Evolutionary conservation across 1,284 basidiomycete genomes (phyloP), one percentile per base, ranked within the genome.

Genomic region (Ustilago loliicola): DNA sequence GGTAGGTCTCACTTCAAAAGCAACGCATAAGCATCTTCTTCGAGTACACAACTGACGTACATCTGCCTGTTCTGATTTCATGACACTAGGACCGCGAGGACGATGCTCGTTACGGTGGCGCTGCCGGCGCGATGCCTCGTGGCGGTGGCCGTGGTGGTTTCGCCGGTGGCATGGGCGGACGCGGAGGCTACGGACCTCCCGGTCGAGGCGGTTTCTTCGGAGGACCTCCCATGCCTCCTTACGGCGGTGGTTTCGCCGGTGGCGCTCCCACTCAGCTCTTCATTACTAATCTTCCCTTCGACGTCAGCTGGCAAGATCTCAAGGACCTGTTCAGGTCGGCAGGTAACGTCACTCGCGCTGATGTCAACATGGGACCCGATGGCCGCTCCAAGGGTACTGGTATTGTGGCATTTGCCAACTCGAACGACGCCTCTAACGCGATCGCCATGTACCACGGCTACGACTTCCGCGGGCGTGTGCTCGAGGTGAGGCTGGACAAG

Each of bases 251-350:
- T 2, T 74, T 69, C 29, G 72, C 13, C n/a, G 73, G 56, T 36
- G 77, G 68, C 34, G 75, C 78, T 0, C 80, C 80, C 36, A 80
- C 90, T 82, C 94, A 96, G 85, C 90, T 98, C 58, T 97, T 95
- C 77, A 92, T 97, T 81, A 93, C 93, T 63, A 96, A 96, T 86
- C 63, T 77, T 42, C 96, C 96, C 0, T 94, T 94, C 84, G 94
- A 95, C 87, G 95, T 95, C 34, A 94, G 94, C 45, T 99, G 96
- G 96, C 96, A 99, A 87, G 96, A 99, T 86, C 89, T 99, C 68
- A 99, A 98, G 87, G 96, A 98, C 86, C 89, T 98, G 34, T 98
- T 98, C 91, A 91, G 96, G 63, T 91, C 93, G 34, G 94, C 96
- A 45, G 96, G 96, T 29, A 94, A 93, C 84, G 95, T 98, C 81